A percentile compares a stretch with the other conserved stretches of the same genome.
Conservation (phyloP, 2,329 filamentous ascomycete genomes). For the Apiospora malaysiana region DNA sequence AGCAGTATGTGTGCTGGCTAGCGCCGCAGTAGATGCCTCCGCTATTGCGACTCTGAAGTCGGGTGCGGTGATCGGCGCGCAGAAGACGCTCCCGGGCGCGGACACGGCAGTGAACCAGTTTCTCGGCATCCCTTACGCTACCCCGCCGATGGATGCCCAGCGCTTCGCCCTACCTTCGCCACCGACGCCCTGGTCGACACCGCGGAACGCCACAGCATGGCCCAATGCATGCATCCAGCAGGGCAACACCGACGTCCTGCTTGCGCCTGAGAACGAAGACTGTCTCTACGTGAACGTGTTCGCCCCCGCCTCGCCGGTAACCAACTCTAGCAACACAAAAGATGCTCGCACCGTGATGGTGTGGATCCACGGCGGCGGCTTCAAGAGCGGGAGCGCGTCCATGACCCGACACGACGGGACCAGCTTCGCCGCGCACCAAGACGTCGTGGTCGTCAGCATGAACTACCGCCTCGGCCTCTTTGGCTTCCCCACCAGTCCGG, state of each 20-base stretch:
- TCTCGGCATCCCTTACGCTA: conserved; percentile 62
- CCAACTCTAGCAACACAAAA: background rate
- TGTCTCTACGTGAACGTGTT: conserved; percentile 63
- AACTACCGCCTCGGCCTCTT: conserved; percentile 51
- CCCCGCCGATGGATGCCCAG: conserved; percentile 54
- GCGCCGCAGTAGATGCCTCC: background rate
- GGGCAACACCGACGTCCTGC: conserved; percentile 40
- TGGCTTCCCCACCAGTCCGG: conserved; percentile 55
- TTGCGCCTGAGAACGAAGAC: conserved; percentile 47
- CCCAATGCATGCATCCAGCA: conserved; percentile 57
- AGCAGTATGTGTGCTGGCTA: background rate
- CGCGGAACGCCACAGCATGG: conserved; percentile 51
- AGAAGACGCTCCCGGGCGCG: background rate
- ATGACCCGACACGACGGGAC: conserved; percentile 35
- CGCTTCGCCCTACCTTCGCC: conserved; percentile 62
- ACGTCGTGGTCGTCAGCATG: conserved; percentile 30
- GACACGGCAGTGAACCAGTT: conserved; percentile 49
- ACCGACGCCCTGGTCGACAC: conserved; percentile 45
- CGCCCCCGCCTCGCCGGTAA: conserved; percentile 46
- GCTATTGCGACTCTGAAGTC: background rate
- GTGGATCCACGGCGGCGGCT: conserved; percentile 54
- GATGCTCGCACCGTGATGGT: conserved; percentile 48
- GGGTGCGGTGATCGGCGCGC: background rate
- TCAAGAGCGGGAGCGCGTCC: conserved; percentile 40
- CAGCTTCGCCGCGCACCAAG: conserved; percentile 54